Percentiles rank a stretch among this genome's conserved stretches.
These are phyloP conservation scores for Tricholoma terreum DNA, from an alignment of 768 basidiomycete genomes.

Conservation along the genomic window DNA sequence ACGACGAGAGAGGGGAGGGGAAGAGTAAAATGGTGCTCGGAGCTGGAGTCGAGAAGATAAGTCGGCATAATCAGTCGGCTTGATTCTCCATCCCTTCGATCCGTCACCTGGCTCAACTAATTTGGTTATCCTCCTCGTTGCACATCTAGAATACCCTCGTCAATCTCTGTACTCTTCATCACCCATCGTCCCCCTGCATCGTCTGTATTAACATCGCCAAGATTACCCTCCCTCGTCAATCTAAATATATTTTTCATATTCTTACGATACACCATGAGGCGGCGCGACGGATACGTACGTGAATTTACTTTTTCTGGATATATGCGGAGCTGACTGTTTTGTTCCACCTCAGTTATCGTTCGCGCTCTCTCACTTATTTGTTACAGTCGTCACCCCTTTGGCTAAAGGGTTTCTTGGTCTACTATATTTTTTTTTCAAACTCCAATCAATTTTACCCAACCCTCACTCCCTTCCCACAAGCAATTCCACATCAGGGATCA, in stretches of 20 bases:
- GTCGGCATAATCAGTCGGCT: constrained; percentile 15
- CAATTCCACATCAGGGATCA: too few relatives aligned
- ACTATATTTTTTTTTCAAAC: too few relatives aligned
- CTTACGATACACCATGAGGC: too few relatives aligned
- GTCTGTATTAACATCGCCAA: background rate
- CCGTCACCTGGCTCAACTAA: too few relatives aligned
- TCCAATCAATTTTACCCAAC: too few relatives aligned
- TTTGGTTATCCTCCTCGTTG: background rate
- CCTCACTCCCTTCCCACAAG: too few relatives aligned
- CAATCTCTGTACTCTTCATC: background rate
- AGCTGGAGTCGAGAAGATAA: constrained; percentile 22
- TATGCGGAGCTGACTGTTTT: too few relatives aligned
- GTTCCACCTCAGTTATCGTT: too few relatives aligned
- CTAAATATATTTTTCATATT: background rate
- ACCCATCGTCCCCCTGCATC: background rate
- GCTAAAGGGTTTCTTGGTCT: too few relatives aligned
- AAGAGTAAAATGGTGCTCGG: constrained; percentile 12
- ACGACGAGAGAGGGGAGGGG: constrained; percentile 11
- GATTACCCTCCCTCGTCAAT: background rate
- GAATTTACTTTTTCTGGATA: background rate
- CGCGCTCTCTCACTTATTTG: too few relatives aligned
- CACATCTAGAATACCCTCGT: background rate
- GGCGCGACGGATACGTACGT: background rate
- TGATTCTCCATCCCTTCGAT: background rate
- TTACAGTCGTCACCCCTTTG: too few relatives aligned